These are phyloP conservation scores for Batkoa obscura DNA, from an alignment of 371 early-diverging fungal species.

Conservation along the genomic window DNA sequence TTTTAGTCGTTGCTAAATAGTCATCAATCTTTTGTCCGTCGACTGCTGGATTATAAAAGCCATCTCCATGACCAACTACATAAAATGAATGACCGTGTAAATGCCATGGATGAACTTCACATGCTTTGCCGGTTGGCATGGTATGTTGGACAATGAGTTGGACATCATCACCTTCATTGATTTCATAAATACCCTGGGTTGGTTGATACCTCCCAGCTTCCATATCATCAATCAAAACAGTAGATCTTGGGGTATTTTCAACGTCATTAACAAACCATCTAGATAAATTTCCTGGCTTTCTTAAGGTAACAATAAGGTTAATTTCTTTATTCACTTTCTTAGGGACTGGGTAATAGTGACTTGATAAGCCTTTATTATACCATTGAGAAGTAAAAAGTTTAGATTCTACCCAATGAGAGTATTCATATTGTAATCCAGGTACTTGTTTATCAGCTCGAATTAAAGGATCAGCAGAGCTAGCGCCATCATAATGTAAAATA, in stretches of 20 bases:
- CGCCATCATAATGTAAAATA: background rate
- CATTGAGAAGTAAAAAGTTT: background rate
- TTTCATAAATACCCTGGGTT: background rate
- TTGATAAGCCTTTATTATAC: background rate
- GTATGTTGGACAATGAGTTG: background rate
- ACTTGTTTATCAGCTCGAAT: background rate
- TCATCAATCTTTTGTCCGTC: background rate
- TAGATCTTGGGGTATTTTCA: background rate
- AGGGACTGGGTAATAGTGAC: background rate
- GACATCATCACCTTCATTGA: background rate
- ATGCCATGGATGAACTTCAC: background rate
- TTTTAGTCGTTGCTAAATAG: background rate
- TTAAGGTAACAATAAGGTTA: background rate
- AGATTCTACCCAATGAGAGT: background rate
- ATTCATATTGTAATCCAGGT: background rate
- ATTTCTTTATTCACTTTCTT: background rate
- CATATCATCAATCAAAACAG: background rate
- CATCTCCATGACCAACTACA: background rate
- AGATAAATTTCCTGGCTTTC: background rate
- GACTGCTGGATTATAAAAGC: background rate
- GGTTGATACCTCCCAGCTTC: background rate
- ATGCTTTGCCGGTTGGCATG: background rate
- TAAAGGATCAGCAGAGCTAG: background rate
- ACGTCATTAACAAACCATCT: background rate
- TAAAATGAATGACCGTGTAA: conserved; percentile 2